Conservation (phyloP, 192 early-diverging fungal species). For the Jimgerdemannia flammicorona region DNA sequence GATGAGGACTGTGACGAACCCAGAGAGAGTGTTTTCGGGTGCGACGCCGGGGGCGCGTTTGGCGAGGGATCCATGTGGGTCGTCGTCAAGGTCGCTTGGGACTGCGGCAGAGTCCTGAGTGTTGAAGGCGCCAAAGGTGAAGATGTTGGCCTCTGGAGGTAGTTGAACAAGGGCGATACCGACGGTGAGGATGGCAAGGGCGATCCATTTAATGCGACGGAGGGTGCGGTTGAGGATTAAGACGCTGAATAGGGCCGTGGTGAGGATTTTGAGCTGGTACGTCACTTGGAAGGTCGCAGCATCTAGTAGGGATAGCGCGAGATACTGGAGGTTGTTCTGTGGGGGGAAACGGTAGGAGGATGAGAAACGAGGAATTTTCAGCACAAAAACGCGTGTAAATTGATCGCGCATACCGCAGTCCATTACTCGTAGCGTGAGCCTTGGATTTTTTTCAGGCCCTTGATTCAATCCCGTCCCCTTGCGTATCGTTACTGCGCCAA, state of each 20-base stretch:
- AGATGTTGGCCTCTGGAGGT: slow-evolving; percentile 14
- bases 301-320: slow-evolving; percentile 82
- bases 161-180: slow-evolving; percentile 82
- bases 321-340: slow-evolving; percentile 92
- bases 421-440: too few species aligned
- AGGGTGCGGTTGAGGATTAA: slow-evolving; percentile 70
- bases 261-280: slow-evolving; percentile 98
- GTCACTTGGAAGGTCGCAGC: slow-evolving; percentile 98
- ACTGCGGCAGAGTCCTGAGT: slow-evolving; percentile 12
- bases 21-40: slow-evolving; percentile 21
- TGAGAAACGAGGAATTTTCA: background rate
- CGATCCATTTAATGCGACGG: slow-evolving; percentile 72
- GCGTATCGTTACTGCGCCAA: background rate
- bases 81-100: background rate
- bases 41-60: slow-evolving; percentile 9
- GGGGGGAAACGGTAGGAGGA: background rate
- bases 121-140: slow-evolving; percentile 16
- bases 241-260: slow-evolving; percentile 95
- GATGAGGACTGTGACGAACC: slow-evolving; percentile 64
- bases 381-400: too few species aligned
- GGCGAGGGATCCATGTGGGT: slow-evolving; percentile 4
- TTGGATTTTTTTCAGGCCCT: too few species aligned
- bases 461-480: too few species aligned
- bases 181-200: slow-evolving; percentile 76
- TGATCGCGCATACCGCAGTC: too few species aligned